Base-by-base conservation (phyloP, 177 flowering plant species). In the Vitis hybrid region DNA sequence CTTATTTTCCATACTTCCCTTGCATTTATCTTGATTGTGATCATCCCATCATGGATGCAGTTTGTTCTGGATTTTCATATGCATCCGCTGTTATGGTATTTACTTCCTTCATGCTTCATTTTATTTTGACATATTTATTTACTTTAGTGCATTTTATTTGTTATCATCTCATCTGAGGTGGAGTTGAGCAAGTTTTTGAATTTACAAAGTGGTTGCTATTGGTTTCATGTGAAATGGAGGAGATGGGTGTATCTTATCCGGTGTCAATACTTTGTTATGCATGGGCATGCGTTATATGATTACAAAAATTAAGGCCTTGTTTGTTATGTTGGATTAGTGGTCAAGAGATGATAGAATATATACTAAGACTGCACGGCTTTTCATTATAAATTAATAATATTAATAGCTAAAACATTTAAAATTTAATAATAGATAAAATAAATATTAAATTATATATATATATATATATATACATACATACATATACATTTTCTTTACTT, bases 61-160 rank as follows among this genome's bases (percentile, higher is more conserved):
- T 81, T 89, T 75, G 95, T 93, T 72, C 91, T 84, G 45, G 84
- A 86, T 65, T 92, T 96, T 73, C 73, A 77, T 51, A 63, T 77
- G 66, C 98, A 96, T 77, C 99, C 99, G 5, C 10, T 86, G 5
- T 70, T 87, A 74, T 95, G 99, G 99, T 94, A 94, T 51, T 8
- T 58, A 10, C 26, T 71, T 45, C 61, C 18, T 56, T 62, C 45
- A 15, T 33, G 48, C 14, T 65, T 29, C 31, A 14, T 22, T 55
- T 71, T 8, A 67, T 62, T 20, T 69, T 49, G 33, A 9, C 51
- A 22, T 26, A n/a, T 52, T 19, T 16, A 33, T 39, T 20, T 57
- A 7, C 53, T 62, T 72, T n/a, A 59, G 19, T n/a, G 72, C 55
- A 45, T 10, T 55, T 70, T 20, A 19, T 2, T 33, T 29, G 18